Evolutionary conservation across 176 grass and related monocot genomes (phyloP).

Genomic region (Avena atlantica): DNA sequence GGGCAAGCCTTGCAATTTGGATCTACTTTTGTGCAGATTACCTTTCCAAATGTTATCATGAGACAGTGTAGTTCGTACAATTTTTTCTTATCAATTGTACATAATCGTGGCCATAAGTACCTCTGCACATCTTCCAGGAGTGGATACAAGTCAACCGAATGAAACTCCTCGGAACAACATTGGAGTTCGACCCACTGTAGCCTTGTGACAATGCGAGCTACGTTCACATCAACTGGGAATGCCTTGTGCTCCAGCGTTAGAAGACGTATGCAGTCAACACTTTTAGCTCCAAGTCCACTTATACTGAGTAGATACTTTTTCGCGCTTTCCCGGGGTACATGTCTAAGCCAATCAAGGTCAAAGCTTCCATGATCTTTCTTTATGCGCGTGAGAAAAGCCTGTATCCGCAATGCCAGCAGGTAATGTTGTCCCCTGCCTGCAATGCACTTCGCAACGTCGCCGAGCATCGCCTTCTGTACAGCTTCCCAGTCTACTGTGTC

Average conservation of each 20-base stretch:
- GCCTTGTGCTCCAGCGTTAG: conserved; percentile 53
- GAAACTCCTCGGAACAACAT: conserved; percentile 38
- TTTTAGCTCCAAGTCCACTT: conserved; percentile 54
- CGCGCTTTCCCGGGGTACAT: conserved; percentile 47
- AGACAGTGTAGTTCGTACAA: conserved; percentile 56
- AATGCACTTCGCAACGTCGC: conserved; percentile 36
- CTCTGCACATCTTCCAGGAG: conserved; percentile 55
- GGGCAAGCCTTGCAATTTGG: conserved; percentile 64
- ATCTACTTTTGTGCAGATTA: conserved; percentile 49
- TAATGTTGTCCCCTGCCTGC: conserved; percentile 46
- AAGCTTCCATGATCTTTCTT: conserved; percentile 52
- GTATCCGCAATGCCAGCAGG: conserved; percentile 46
- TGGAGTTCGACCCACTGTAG: conserved; percentile 60
- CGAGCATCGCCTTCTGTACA: background rate
- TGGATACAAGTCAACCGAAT: conserved; percentile 41
- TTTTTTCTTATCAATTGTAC: conserved; percentile 50
- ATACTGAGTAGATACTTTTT: conserved; percentile 52
- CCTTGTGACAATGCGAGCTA: conserved; percentile 57
- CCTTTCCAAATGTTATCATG: conserved; percentile 73
- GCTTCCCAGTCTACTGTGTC: conserved; percentile 48
- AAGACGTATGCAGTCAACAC: conserved; percentile 58
- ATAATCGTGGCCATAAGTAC: conserved; percentile 58
- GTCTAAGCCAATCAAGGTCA: conserved; percentile 56
- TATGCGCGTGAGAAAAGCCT: conserved; percentile 48
- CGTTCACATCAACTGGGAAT: conserved; percentile 60